Conservation (phyloP, 169 alveolate genomes). For the Plasmodium ovale region DNA sequence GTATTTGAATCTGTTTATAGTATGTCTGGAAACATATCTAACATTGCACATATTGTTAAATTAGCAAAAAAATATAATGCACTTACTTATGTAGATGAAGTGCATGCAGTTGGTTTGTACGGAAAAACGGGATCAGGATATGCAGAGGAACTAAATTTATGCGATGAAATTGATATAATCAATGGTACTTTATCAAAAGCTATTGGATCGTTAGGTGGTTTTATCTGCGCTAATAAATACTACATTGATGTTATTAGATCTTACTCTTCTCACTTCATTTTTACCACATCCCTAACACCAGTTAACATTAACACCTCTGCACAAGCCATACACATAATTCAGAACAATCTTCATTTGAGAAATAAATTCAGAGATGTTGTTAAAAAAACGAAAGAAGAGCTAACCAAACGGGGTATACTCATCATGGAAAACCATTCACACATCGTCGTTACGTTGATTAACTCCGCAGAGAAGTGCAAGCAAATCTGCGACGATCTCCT, state of each 20-base stretch:
- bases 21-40: constrained; percentile 90
- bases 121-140: constrained; percentile 92
- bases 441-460: constrained; percentile 89
- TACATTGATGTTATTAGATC: constrained; percentile 88
- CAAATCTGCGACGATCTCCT: constrained; percentile 85
- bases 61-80: constrained; percentile 89
- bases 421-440: constrained; percentile 85
- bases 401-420: constrained; percentile 81
- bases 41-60: constrained; percentile 82
- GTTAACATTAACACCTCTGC: constrained; percentile 87
- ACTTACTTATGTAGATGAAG: constrained; percentile 90
- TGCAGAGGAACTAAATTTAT: constrained; percentile 83
- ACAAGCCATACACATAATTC: constrained; percentile 83
- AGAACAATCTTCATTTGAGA: constrained; percentile 55
- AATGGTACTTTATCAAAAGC: constrained; percentile 93
- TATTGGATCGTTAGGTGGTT: constrained; percentile 92
- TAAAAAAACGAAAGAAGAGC: constrained; percentile 79
- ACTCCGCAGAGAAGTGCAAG: constrained; percentile 87
- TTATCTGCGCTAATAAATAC: constrained; percentile 86
- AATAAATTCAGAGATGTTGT: constrained; percentile 82
- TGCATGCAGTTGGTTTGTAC: constrained; percentile 93
- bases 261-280: constrained; percentile 89
- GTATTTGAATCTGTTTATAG: constrained; percentile 91
- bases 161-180: constrained; percentile 84
- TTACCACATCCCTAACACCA: constrained; percentile 92